Conservation (phyloP, 768 basidiomycete species). For the Trametes meyenii region DNA sequence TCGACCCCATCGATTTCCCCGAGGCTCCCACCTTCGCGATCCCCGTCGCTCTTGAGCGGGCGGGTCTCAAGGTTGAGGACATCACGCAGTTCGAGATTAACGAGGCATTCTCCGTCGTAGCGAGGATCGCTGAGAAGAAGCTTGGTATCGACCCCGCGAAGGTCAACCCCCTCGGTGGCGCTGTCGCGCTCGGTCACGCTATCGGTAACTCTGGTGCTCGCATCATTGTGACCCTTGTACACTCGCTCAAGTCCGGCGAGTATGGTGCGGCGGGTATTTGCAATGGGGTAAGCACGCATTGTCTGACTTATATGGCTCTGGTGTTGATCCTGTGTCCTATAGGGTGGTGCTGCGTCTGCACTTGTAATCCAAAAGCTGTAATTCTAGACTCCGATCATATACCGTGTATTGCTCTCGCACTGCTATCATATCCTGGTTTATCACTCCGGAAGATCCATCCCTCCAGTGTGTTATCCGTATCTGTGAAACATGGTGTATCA, state of each 20-base stretch:
- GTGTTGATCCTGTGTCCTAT: slow-evolving; percentile 24
- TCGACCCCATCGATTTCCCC: slow-evolving; percentile 97
- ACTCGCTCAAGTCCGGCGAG: slow-evolving; percentile 88
- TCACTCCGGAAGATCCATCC: neutral
- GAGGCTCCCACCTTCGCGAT: slow-evolving; percentile 90
- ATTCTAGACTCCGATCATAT: slow-evolving; percentile 10
- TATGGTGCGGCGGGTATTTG: slow-evolving; percentile 97
- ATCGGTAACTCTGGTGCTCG: slow-evolving; percentile 96
- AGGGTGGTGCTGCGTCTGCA: slow-evolving; percentile 94
- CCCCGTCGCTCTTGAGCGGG: slow-evolving; percentile 84
- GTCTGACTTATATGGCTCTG: neutral
- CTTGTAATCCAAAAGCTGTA: slow-evolving; percentile 87
- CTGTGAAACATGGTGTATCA: neutral
- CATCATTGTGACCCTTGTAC: slow-evolving; percentile 90
- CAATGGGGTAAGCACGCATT: slow-evolving; percentile 76
- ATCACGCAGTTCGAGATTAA: slow-evolving; percentile 95
- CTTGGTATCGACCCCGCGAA: slow-evolving; percentile 83
- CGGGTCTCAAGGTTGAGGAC: slow-evolving; percentile 79
- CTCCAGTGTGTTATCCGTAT: neutral
- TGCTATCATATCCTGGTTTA: slow-evolving; percentile 24
- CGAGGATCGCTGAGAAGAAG: slow-evolving; percentile 87
- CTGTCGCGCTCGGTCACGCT: slow-evolving; percentile 93
- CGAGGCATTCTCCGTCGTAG: slow-evolving; percentile 96
- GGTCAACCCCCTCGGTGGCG: slow-evolving; percentile 92
- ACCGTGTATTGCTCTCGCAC: slow-evolving; percentile 21